A percentile compares a stretch with the other conserved stretches of the same genome.
Conservation (phyloP, 2,329 filamentous ascomycete genomes). For the Exutisphaerella laricina region DNA sequence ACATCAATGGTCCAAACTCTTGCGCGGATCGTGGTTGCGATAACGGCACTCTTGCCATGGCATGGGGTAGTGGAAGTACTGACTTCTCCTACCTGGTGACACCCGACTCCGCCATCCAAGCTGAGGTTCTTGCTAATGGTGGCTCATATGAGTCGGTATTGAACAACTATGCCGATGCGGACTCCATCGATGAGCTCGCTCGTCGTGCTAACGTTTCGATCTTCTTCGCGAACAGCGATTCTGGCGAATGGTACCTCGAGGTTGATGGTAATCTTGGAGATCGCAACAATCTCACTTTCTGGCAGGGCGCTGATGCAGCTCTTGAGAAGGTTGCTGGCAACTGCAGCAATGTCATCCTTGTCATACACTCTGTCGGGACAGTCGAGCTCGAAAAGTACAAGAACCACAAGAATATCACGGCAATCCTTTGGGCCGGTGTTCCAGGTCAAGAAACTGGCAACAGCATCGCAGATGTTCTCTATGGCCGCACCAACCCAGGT, state of each 20-base stretch:
- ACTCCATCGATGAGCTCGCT: slow-evolving; percentile 27
- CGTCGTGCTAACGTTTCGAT: slow-evolving; percentile 33
- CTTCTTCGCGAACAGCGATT: slow-evolving; percentile 46
- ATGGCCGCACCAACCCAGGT: slow-evolving; percentile 27
- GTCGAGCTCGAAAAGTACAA: slow-evolving; percentile 28
- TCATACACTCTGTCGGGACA: slow-evolving; percentile 28
- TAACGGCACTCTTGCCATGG: slow-evolving; percentile 44
- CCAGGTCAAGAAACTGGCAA: slow-evolving; percentile 30
- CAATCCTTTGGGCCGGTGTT: slow-evolving; percentile 29
- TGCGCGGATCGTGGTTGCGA: slow-evolving; percentile 42
- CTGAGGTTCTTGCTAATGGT: slow-evolving; percentile 21
- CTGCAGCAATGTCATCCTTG: slow-evolving; percentile 31
- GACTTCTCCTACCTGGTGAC: slow-evolving; percentile 32
- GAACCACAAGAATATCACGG: slow-evolving; percentile 31
- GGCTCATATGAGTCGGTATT: slow-evolving; percentile 25
- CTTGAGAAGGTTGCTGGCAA: slow-evolving; percentile 54
- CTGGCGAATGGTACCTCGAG: slow-evolving; percentile 47
- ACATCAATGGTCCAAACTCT: slow-evolving; percentile 44
- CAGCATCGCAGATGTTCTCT: slow-evolving; percentile 28
- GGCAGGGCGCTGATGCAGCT: slow-evolving; percentile 40
- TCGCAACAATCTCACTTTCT: slow-evolving; percentile 45
- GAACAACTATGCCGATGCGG: slow-evolving; percentile 25
- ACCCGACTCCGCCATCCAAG: slow-evolving; percentile 28
- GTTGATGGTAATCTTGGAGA: slow-evolving; percentile 43
- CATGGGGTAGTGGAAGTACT: slow-evolving; percentile 44